A percentile compares a stretch with the other conserved stretches of the same genome.
These are phyloP conservation scores for Escallonia herrerae DNA, from an alignment of 129 eudicot genomes.

Conservation along the genomic window DNA sequence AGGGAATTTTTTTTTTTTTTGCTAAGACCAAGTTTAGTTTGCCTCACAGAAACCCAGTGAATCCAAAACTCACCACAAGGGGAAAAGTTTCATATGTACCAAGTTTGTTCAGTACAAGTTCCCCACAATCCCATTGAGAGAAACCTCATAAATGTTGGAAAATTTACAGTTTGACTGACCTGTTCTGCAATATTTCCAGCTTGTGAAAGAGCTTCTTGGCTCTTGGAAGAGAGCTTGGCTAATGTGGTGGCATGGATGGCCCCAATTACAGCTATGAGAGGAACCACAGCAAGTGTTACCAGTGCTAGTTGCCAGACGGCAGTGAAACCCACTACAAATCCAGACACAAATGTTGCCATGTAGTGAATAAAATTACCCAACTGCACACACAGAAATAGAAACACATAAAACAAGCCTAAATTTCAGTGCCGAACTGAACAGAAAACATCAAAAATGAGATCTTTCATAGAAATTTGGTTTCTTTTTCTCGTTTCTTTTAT, in stretches of 20 bases:
- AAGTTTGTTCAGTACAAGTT: too few relatives aligned
- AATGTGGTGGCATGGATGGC: slow-evolving; percentile 74
- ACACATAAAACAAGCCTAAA: slow-evolving; percentile 13
- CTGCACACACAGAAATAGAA: slow-evolving; percentile 27
- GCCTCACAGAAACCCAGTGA: too few relatives aligned
- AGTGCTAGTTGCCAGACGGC: slow-evolving; percentile 97
- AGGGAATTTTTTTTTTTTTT: too few relatives aligned
- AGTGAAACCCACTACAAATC: slow-evolving; percentile 96
- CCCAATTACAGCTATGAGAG: slow-evolving; percentile 87
- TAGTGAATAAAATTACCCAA: slow-evolving; percentile 95
- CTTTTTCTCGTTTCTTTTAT: too few relatives aligned
- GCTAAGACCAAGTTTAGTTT: too few relatives aligned
- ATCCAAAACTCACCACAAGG: too few relatives aligned
- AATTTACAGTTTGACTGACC: slow-evolving; percentile 27
- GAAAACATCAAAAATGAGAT: slow-evolving; percentile 9
- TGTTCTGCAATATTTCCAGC: slow-evolving; percentile 98
- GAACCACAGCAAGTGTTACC: slow-evolving; percentile 95
- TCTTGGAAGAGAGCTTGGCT: slow-evolving; percentile 71
- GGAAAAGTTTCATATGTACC: too few relatives aligned
- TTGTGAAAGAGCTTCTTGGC: slow-evolving; percentile 89
- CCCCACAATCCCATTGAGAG: too few relatives aligned
- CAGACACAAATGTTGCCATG: slow-evolving; percentile 93
- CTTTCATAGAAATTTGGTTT: too few relatives aligned
- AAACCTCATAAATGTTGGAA: neutral
- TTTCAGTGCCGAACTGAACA: slow-evolving; percentile 1